A percentile compares a stretch with the other conserved stretches of the same genome.
These are phyloP conservation scores for Neckera pumila DNA, from an alignment of 225 moss, liverwort and hornwort genomes.

Conservation along the genomic window DNA sequence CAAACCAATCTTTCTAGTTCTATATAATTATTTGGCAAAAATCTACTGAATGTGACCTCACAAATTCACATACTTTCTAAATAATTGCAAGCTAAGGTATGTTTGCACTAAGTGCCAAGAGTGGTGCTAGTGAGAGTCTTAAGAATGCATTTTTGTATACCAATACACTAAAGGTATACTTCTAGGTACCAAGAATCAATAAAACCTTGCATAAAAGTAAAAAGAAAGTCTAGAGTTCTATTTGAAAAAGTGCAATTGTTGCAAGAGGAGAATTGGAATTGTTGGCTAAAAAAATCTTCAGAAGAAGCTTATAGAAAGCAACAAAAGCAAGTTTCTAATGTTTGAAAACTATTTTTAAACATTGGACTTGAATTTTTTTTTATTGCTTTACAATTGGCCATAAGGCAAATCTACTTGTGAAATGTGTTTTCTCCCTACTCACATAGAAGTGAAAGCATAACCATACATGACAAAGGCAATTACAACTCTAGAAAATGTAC, in stretches of 20 bases:
- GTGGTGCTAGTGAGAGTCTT: not conserved
- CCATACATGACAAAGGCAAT: not conserved
- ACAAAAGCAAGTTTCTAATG: not conserved
- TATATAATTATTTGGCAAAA: too few species aligned
- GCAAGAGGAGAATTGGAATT: not conserved
- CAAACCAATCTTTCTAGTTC: too few species aligned
- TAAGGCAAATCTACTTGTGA: not conserved
- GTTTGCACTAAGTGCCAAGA: not conserved
- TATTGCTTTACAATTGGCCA: not conserved
- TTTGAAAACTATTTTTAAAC: not conserved
- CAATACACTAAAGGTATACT: not conserved
- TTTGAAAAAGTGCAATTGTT: not conserved
- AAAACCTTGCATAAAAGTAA: not conserved
- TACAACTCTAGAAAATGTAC: not conserved
- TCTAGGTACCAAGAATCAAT: too few species aligned
- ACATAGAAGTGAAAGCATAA: not conserved
- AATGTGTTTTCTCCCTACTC: not conserved
- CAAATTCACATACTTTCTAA: not conserved
- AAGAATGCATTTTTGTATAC: not conserved
- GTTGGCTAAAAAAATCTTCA: rapidly evolving
- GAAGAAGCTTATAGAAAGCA: not conserved
- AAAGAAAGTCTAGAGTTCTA: not conserved
- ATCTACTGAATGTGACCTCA: too few species aligned
- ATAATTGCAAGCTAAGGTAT: not conserved
- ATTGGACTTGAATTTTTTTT: not conserved